phyloP scores from a whole-genome alignment of 768 basidiomycete genomes.

The Termitomyces sp. region DNA sequence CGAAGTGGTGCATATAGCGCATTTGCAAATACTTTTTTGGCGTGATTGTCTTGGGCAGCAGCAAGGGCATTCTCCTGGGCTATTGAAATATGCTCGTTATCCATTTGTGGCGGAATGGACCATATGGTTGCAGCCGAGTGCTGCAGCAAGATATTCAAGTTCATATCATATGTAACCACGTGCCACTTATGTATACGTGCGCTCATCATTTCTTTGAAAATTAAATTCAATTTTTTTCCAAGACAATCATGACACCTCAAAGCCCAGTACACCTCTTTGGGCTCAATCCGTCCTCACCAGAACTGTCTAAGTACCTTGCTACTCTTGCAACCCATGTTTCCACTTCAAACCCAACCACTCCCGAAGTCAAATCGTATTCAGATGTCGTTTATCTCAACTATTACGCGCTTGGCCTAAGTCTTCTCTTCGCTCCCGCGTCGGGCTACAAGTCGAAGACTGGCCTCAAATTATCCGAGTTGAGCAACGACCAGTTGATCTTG shows the following conservation, averaged over 20 bases:
- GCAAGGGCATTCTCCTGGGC: conserved; percentile 9
- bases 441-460: conserved; percentile 58
- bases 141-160: too few relatives aligned
- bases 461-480: conserved; percentile 40
- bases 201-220: too few relatives aligned
- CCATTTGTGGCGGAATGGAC: conserved; percentile 10
- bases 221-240: too few relatives aligned
- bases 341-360: conserved; percentile 22
- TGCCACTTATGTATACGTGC: not conserved
- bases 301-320: conserved; percentile 39
- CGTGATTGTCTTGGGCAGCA: not conserved
- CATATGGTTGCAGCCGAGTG: not conserved
- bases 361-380: conserved; percentile 75
- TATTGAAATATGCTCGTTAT: conserved; percentile 14
- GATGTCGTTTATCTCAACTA: conserved; percentile 90
- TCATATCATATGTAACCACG: not conserved
- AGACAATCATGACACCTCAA: not conserved
- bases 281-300: conserved; percentile 41
- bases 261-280: conserved; percentile 41
- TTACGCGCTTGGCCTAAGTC: conserved; percentile 71
- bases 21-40: conserved; percentile 12
- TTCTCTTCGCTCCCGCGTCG: conserved; percentile 66
- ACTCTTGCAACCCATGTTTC: conserved; percentile 25
- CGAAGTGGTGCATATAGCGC: conserved; percentile 7
- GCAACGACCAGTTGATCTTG: conserved; percentile 46